These are phyloP conservation scores for Mycena vulgaris DNA, from an alignment of 768 basidiomycete species.

Conservation along the genomic window DNA sequence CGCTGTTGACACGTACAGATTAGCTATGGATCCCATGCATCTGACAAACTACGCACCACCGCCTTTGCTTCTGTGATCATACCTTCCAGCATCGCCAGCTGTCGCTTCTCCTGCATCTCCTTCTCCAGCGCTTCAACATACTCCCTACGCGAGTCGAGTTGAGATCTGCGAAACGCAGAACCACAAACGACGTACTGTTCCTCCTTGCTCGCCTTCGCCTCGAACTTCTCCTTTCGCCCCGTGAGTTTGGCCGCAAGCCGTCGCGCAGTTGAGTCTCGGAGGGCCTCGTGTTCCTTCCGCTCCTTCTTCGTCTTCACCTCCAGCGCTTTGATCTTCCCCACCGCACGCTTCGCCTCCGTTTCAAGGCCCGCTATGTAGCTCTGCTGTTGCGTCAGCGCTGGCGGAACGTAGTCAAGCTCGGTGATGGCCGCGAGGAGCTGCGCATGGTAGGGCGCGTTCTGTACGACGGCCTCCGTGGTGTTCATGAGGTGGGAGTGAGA, in stretches of 20 bases:
- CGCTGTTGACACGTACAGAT: slow-evolving; percentile 42
- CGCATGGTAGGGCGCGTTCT: slow-evolving; percentile 57
- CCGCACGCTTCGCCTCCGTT: slow-evolving; percentile 41
- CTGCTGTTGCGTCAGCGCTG: slow-evolving; percentile 55
- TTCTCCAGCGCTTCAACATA: slow-evolving; percentile 62
- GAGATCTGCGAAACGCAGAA: neutral
- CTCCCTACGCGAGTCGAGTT: slow-evolving; percentile 50
- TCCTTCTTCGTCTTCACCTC: slow-evolving; percentile 61
- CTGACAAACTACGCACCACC: slow-evolving; percentile 48
- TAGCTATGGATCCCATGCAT: neutral
- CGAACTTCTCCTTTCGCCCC: slow-evolving; percentile 59
- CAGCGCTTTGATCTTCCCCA: slow-evolving; percentile 48
- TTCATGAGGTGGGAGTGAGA: slow-evolving; percentile 42
- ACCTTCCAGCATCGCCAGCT: slow-evolving; percentile 47
- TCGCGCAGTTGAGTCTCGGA: slow-evolving; percentile 58
- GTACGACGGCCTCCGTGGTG: slow-evolving; percentile 51
- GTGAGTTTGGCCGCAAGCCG: slow-evolving; percentile 57
- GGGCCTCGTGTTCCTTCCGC: slow-evolving; percentile 58
- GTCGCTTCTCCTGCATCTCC: slow-evolving; percentile 57
- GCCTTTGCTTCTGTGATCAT: slow-evolving; percentile 54
- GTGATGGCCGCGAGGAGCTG: slow-evolving; percentile 53
- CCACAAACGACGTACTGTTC: slow-evolving; percentile 51
- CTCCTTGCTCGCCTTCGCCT: slow-evolving; percentile 61
- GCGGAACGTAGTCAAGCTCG: slow-evolving; percentile 57
- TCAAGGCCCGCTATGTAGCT: slow-evolving; percentile 54